A percentile compares a stretch with the other conserved stretches of the same genome.
Conservation (phyloP, 2,329 filamentous ascomycete species). For the Neofusicoccum sp. region DNA sequence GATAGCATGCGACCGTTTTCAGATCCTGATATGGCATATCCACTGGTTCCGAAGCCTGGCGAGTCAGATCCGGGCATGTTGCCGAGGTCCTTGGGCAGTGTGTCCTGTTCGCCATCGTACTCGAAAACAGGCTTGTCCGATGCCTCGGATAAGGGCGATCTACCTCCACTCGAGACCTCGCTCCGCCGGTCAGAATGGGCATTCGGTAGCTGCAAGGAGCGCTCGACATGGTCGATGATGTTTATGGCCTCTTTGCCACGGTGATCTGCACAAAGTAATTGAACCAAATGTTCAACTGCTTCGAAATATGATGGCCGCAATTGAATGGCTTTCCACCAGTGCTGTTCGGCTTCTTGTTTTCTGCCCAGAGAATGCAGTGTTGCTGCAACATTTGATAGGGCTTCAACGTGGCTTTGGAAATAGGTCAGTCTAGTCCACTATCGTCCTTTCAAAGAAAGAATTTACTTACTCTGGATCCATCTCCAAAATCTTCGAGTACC, state of each 20-base stretch:
- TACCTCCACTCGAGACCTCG: conserved; percentile 61
- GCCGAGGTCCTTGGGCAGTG: conserved; percentile 40
- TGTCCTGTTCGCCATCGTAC: conserved; percentile 51
- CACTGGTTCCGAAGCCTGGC: conserved; percentile 72
- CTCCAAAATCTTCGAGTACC: conserved; percentile 70
- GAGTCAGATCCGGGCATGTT: conserved; percentile 46
- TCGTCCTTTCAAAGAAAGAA: background rate
- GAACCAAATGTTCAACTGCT: conserved; percentile 91
- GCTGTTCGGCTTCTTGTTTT: conserved; percentile 78
- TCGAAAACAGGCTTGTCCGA: conserved; percentile 63
- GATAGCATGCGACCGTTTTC: conserved; percentile 93
- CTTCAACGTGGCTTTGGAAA: conserved; percentile 75
- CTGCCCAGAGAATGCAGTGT: conserved; percentile 82
- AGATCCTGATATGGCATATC: conserved; percentile 78
- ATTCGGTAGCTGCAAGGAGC: conserved; percentile 58
- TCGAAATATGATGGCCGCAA: conserved; percentile 88
- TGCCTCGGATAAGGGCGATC: conserved; percentile 57
- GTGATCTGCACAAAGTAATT: conserved; percentile 79
- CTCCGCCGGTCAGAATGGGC: conserved; percentile 55
- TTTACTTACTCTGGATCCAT: conserved; percentile 57
- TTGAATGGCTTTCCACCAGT: conserved; percentile 85
- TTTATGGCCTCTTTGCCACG: conserved; percentile 82
- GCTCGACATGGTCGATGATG: conserved; percentile 84
- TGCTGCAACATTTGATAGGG: conserved; percentile 89
- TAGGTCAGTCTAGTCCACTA: conserved; percentile 24